Percentiles rank a stretch among this genome's conserved stretches.
These are phyloP conservation scores for Phytophthora syringae DNA, from an alignment of 352 stramenopile genomes.

Conservation along the genomic window DNA sequence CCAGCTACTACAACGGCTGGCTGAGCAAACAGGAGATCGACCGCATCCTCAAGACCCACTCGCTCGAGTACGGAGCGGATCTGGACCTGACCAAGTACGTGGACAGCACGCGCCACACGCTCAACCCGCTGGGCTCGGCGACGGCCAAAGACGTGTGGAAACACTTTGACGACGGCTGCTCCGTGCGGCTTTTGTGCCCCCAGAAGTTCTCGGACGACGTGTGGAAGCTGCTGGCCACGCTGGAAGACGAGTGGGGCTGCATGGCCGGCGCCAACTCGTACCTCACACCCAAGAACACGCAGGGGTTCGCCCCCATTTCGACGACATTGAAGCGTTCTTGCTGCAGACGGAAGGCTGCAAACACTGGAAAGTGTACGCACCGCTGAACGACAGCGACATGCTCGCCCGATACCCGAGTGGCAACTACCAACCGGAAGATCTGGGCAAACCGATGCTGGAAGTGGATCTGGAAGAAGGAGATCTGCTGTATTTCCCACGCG, in stretches of 20 bases:
- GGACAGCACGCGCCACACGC: constrained; percentile 74
- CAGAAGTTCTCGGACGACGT: constrained; percentile 91
- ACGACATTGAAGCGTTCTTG: constrained; percentile 97
- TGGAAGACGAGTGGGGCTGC: constrained; percentile 94
- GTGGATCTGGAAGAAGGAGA: constrained; percentile 86
- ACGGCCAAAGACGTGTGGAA: constrained; percentile 79
- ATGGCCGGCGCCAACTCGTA: constrained; percentile 96
- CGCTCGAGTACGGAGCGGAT: constrained; percentile 81
- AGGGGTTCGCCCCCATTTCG: constrained; percentile 98
- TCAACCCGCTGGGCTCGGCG: constrained; percentile 64
- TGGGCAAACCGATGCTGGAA: constrained; percentile 82
- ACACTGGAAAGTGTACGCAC: constrained; percentile 92
- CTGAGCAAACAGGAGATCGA: constrained; percentile 78
- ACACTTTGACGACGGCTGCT: constrained; percentile 88
- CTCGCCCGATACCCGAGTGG: constrained; percentile 73
- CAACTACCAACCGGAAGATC: constrained; percentile 80
- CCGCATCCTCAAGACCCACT: constrained; percentile 77
- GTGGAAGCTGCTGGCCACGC: constrained; percentile 92
- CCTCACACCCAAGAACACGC: constrained; percentile 91
- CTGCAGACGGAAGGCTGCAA: constrained; percentile 94
- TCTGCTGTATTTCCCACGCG: constrained; percentile 92
- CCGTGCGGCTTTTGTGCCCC: constrained; percentile 92
- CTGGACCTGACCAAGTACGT: constrained; percentile 91
- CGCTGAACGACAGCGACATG: constrained; percentile 56
- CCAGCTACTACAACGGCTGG: constrained; percentile 82